A percentile compares a stretch with the other conserved stretches of the same genome.
Evolutionary conservation across 495 filamentous ascomycete species (phyloP).

Genomic region (Evansstolkia leycettana): DNA sequence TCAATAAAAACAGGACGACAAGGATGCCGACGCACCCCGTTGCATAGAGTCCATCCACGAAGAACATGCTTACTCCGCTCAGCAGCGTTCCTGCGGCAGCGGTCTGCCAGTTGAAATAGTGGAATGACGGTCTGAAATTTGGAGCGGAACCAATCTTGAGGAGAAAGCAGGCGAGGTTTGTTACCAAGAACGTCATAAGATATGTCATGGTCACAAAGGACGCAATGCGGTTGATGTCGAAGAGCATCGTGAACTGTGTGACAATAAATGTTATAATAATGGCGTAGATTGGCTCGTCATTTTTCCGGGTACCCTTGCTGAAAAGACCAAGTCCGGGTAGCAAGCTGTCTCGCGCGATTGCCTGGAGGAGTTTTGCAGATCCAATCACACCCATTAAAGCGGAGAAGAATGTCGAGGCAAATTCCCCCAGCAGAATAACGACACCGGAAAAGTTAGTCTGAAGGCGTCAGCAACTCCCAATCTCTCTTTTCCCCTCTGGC

Average conservation of each 20-base stretch:
- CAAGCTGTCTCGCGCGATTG: conserved; percentile 67
- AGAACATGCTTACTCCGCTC: conserved; percentile 75
- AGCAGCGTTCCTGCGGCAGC: conserved; percentile 60
- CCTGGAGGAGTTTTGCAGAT: conserved; percentile 78
- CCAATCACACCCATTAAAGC: conserved; percentile 80
- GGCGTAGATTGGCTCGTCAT: conserved; percentile 66
- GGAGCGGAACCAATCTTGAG: conserved; percentile 88
- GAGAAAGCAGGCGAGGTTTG: conserved; percentile 77
- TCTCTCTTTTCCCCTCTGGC: too few species aligned
- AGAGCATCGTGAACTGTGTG: conserved; percentile 70
- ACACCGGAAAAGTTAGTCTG: conserved; percentile 59
- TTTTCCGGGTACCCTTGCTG: conserved; percentile 58
- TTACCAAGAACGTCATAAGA: conserved; percentile 51
- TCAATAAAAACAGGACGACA: conserved; percentile 65
- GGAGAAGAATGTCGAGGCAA: conserved; percentile 75
- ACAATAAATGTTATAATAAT: conserved; percentile 67
- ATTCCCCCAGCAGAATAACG: conserved; percentile 68
- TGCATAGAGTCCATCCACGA: conserved; percentile 76
- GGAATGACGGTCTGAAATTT: conserved; percentile 80
- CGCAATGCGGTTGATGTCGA: conserved; percentile 79
- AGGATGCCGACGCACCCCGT: conserved; percentile 61
- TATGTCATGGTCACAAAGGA: conserved; percentile 85
- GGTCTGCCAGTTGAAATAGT: conserved; percentile 80
- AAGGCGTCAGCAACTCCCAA: conserved; percentile 6
- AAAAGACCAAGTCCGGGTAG: conserved; percentile 67